phyloP scores from a whole-genome alignment of 257 asterid genomes.

The Eucommia ulmoides region DNA sequence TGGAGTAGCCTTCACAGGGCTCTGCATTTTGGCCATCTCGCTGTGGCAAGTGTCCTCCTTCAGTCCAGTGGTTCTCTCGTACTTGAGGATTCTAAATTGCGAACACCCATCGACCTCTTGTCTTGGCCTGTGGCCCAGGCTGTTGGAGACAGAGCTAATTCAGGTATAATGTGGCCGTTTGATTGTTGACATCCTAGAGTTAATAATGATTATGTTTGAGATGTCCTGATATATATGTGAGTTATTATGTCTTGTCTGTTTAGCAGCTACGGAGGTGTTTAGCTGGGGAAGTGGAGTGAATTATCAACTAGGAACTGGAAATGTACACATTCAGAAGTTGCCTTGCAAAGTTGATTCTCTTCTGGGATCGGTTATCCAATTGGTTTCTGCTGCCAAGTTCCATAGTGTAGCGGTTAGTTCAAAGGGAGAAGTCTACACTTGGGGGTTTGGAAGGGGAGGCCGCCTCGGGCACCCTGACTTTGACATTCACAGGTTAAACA shows the following conservation, averaged over 20 bases:
- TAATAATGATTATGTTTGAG: slow-evolving; percentile 11
- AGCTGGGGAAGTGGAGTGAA: slow-evolving; percentile 99
- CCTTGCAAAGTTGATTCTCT: slow-evolving; percentile 96
- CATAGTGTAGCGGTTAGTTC: slow-evolving; percentile 90
- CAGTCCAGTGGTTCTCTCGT: slow-evolving; percentile 67
- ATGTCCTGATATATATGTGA: too few relatives aligned
- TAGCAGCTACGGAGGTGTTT: slow-evolving; percentile 80
- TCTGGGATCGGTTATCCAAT: slow-evolving; percentile 54
- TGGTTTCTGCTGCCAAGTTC: slow-evolving; percentile 82
- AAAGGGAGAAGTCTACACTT: slow-evolving; percentile 81
- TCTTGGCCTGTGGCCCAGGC: slow-evolving; percentile 86
- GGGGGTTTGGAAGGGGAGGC: slow-evolving; percentile 99
- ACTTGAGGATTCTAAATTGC: slow-evolving; percentile 71
- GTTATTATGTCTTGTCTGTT: slow-evolving; percentile 9
- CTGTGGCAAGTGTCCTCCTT: slow-evolving; percentile 85
- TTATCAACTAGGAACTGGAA: slow-evolving; percentile 98
- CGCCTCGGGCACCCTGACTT: slow-evolving; percentile 97
- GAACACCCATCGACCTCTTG: slow-evolving; percentile 78
- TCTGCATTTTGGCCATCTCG: slow-evolving; percentile 92
- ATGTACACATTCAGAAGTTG: slow-evolving; percentile 85
- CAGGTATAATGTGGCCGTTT: slow-evolving; percentile 29
- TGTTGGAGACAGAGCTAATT: slow-evolving; percentile 34
- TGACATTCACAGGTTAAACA: slow-evolving; percentile 79
- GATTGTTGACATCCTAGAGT: slow-evolving; percentile 9
- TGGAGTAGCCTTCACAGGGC: slow-evolving; percentile 99